phyloP scores from a whole-genome alignment of 257 asterid species.

The Solanum chaucha region DNA sequence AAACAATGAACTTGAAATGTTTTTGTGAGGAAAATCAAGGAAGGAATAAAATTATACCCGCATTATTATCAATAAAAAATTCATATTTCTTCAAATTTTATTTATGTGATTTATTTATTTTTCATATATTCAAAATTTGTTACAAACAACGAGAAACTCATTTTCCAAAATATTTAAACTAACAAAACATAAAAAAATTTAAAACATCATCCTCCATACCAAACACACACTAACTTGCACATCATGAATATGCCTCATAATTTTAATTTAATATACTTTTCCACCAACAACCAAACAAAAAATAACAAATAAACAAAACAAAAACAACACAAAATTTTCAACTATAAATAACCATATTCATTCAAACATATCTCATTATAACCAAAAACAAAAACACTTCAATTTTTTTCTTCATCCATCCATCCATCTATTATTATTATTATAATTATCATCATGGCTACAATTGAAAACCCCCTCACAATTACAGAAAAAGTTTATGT shows the following conservation, averaged over 20 bases:
- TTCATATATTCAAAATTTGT: too few species aligned
- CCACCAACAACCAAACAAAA: neutral
- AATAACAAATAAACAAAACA: neutral
- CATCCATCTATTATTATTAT: too few species aligned
- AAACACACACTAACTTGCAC: neutral
- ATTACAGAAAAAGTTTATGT: neutral
- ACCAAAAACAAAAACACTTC: neutral
- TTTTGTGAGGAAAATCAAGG: too few species aligned
- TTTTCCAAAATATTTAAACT: too few species aligned
- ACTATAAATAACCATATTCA: neutral
- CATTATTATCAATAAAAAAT: too few species aligned
- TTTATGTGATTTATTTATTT: too few species aligned
- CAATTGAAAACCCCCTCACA: neutral
- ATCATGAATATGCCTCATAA: neutral
- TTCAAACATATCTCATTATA: neutral
- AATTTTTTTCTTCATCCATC: too few species aligned
- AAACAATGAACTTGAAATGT: neutral
- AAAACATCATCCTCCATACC: neutral
- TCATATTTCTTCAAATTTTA: too few species aligned
- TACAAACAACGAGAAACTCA: too few species aligned
- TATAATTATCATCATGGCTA: neutral
- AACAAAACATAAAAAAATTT: too few species aligned
- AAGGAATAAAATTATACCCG: too few species aligned
- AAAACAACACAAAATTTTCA: neutral
- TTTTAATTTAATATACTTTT: neutral